phyloP scores from a whole-genome alignment of 139 green algal genomes.

The Auxenochlorella pyrenoidosa region DNA sequence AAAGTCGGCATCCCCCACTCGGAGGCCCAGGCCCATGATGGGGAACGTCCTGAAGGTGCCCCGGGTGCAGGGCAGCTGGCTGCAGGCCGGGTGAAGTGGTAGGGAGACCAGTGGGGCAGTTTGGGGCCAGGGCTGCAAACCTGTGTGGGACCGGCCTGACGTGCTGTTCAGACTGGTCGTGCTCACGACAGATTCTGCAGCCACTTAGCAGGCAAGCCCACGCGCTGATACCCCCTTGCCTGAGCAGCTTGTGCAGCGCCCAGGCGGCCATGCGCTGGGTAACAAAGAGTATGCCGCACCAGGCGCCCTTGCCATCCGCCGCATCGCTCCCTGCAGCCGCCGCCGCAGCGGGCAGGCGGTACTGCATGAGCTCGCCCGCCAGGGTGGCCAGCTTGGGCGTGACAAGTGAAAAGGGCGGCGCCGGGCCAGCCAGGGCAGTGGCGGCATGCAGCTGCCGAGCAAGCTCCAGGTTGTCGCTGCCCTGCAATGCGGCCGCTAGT shows the following conservation, averaged over 20 bases:
- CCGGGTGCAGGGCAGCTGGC: slow-evolving; percentile 17
- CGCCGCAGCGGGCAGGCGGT: neutral
- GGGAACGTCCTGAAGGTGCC: neutral
- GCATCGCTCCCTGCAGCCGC: neutral
- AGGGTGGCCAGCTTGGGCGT: slow-evolving; percentile 41
- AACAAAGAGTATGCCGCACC: slow-evolving; percentile 59
- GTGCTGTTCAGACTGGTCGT: no score
- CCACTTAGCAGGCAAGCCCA: no score
- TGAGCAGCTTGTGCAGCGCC: slow-evolving; percentile 43
- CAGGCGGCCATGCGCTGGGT: slow-evolving; percentile 44
- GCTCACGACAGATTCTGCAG: no score
- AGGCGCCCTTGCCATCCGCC: neutral
- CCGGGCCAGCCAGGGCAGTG: neutral
- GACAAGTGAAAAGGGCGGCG: slow-evolving; percentile 12
- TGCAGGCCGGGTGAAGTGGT: neutral
- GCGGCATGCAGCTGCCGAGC: neutral
- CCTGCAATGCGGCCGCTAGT: neutral
- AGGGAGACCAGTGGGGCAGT: neutral
- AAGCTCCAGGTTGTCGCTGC: neutral
- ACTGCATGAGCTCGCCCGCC: slow-evolving; percentile 43
- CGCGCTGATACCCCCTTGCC: neutral
- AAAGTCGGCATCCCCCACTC: slow-evolving; percentile 5
- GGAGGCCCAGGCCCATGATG: slow-evolving; percentile 43
- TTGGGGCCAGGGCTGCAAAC: no score
- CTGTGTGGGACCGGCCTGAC: no score